Evolutionary conservation across 129 eudicot species (phyloP), one percentile per base, ranked within the genome.

Genomic region (Pulicaria dysenterica): DNA sequence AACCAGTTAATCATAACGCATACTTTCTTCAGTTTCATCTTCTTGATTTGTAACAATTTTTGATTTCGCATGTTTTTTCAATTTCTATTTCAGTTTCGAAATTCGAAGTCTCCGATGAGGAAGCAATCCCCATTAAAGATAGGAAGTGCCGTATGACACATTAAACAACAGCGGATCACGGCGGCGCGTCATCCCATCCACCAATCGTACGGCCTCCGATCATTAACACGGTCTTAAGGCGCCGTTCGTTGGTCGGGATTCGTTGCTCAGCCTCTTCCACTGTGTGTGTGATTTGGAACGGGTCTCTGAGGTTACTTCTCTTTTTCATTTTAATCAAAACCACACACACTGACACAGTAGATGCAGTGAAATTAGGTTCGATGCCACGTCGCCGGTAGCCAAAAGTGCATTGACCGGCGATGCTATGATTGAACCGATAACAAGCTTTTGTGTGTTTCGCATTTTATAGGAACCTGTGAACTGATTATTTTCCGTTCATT

Each of bases 111-210:
- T 41, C 89, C 89, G n/a, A 72, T 85, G 94, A 90, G 86, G 95
- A 88, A 88, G 88, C 73, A 41, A 12, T 82, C 97, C 97, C 97
- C 85, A 3, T 13, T 17, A 85, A 74, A 79, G 82, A 91, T 91
- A 88, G 97, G 97, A 91, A 91, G 97, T 91, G 97, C 87, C 97
- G 93, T 91, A 91, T 91, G 96, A 91, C 97, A 88, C 97, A 1
- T 12, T 40, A 85, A 84, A 82, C 77, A 79, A 73, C 87, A 84
- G 77, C 78, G 69, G 79, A 15, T 62, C 19, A 24, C 60, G 48
- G 80, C 76, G 72, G 62, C 57, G 55, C 66, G 72, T 53, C 9
- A 0, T 69, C 87, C 89, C 87, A 73, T 85, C 97, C 96, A 58
- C 91, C 92, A 50, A 19, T 60, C 6, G 48, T n/a, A 68, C 5